Base-by-base conservation (phyloP, 176 grass and related monocot genomes). In the Chrysopogon serrulatus region DNA sequence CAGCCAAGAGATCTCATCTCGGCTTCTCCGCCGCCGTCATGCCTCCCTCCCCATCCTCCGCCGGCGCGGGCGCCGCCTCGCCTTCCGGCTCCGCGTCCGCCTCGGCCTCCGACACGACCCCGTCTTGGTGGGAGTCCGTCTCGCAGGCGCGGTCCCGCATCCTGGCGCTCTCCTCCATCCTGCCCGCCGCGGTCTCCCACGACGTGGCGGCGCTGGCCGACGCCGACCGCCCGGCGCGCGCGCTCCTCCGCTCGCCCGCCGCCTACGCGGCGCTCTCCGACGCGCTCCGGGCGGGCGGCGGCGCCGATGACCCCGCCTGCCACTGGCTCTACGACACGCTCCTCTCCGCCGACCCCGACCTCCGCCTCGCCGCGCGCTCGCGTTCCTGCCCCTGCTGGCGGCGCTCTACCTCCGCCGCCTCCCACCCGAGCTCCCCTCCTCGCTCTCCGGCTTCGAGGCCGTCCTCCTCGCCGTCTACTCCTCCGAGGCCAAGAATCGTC, bases 281-380 rank as follows among this genome's bases (percentile, higher is more conserved):
- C 2, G 87, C 96, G 16, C 89, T 99, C 28, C 91, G 87, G 2
- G 45, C 93, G 3, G 92, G 93, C 17, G 96, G 96, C 34, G 91
- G 93, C 77, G 93, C 93, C 30, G 90, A 91, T 64, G 93, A 99
- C 68, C 89, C 91, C 0, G 83, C 92, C 40, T 99, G 96, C 83
- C 91, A 99, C 67, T 99, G 96, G 96, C 89, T 99, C 68, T 99
- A 99, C 72, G 96, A 99, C 36, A 99, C 93, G n/a, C 89, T 93
- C 73, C 91, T 94, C 80, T 94, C 96, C 73, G 80, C 90, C 7
- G 96, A 99, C 84, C 83, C 93, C 23, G 93, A 99, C 73, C 96
- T 99, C 83, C 93, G 96, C 80, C 93, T 99, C 47, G 88, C 94
- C 28, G 91, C 28, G 91, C 88, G 54, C 89, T 99, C 26, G 90